Evolutionary conservation across 805 yeast genomes (phyloP).

Genomic region (Ogataea paraovalis): DNA sequence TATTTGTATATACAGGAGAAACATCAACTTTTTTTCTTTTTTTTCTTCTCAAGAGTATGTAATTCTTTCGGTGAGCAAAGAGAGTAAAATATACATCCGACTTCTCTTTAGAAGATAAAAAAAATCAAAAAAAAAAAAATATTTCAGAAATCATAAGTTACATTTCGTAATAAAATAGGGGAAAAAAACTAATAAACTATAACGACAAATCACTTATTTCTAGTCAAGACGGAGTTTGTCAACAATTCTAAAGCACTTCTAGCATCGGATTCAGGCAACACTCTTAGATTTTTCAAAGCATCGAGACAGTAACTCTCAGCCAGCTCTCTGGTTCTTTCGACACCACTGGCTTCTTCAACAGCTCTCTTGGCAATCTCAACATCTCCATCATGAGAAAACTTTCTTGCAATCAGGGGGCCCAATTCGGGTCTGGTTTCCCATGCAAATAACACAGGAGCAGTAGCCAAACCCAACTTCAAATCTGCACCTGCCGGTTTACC

Average conservation of each 20-base stretch:
- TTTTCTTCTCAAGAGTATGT: too few relatives aligned
- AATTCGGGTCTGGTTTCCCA: conserved; percentile 86
- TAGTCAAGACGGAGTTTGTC: conserved; percentile 77
- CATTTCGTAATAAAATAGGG: background rate
- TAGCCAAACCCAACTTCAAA: conserved; percentile 87
- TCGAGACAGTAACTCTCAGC: conserved; percentile 75
- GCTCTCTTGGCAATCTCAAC: conserved; percentile 75
- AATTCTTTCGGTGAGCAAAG: too few relatives aligned
- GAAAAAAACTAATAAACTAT: background rate
- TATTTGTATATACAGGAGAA: background rate
- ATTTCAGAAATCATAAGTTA: background rate
- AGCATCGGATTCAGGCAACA: conserved; percentile 84
- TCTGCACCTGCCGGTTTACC: conserved; percentile 98
- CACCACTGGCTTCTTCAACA: conserved; percentile 69
- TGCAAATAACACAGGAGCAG: conserved; percentile 93
- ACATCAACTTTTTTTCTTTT: too few relatives aligned
- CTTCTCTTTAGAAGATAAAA: background rate
- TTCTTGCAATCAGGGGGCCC: conserved; percentile 79
- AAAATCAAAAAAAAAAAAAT: background rate
- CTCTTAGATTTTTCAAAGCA: conserved; percentile 69
- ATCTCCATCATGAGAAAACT: conserved; percentile 78
- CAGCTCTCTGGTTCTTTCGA: conserved; percentile 66
- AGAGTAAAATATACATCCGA: too few relatives aligned
- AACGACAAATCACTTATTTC: conserved; percentile 51
- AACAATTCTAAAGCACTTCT: conserved; percentile 81